Conservation (phyloP, 225 moss, liverwort and hornwort species). For the Pleurozium schreberi region DNA sequence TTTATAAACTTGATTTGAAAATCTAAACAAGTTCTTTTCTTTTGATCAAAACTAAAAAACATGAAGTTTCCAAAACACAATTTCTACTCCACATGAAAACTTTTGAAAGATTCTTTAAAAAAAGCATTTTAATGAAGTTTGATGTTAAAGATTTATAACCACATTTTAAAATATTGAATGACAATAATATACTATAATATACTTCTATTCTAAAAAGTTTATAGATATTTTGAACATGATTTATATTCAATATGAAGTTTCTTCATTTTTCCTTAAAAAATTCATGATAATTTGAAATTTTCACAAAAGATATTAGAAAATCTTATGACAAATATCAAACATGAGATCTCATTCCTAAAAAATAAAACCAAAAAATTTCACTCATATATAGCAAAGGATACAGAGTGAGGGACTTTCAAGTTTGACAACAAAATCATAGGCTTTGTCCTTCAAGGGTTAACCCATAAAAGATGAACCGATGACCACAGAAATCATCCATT, state of each 20-base stretch:
- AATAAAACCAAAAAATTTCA: no score
- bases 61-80: not conserved
- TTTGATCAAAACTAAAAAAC: not conserved
- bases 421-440: not conserved
- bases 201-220: not conserved
- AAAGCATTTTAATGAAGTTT: not conserved
- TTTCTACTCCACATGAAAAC: rapidly evolving
- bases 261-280: not conserved
- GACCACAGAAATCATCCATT: no score
- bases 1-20: not conserved
- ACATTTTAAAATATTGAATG: not conserved
- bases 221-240: not conserved
- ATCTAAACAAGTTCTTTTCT: not conserved
- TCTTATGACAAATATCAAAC: not conserved
- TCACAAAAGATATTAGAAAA: not conserved
- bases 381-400: no score
- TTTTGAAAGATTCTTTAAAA: not conserved
- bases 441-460: no score
- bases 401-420: no score
- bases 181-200: rapidly evolving
- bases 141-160: not conserved
- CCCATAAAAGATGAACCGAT: no score
- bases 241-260: not conserved
- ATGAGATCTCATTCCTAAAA: not conserved
- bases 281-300: not conserved